A percentile compares a stretch with the other conserved stretches of the same genome.
phyloP scores from a whole-genome alignment of 2,329 filamentous ascomycete genomes.

The Eurotiales sp. region DNA sequence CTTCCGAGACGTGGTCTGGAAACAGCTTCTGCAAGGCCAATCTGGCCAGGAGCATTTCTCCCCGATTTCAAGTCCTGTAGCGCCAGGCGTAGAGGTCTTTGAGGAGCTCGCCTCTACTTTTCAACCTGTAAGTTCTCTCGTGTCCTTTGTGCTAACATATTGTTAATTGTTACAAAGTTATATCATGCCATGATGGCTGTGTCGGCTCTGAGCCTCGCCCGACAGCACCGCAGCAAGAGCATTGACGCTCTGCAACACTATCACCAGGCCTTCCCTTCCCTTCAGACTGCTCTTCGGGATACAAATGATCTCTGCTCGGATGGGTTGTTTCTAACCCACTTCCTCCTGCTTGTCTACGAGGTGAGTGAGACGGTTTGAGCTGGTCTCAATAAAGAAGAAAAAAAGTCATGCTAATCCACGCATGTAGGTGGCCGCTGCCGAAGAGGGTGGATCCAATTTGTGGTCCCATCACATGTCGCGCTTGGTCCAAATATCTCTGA shows the following conservation, averaged over 20 bases:
- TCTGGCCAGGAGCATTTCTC: constrained; percentile 17
- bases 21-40: constrained; percentile 34
- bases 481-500: constrained; percentile 47
- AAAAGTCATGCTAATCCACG: not conserved
- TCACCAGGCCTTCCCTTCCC: constrained; percentile 49
- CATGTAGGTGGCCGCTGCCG: constrained; percentile 43
- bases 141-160: not conserved
- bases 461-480: constrained; percentile 55
- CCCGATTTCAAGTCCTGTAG: constrained; percentile 22
- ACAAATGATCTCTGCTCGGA: constrained; percentile 53
- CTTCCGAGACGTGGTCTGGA: constrained; percentile 41
- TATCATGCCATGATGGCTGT: constrained; percentile 57
- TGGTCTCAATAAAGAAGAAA: not conserved
- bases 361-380: constrained; percentile 33
- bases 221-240: constrained; percentile 43
- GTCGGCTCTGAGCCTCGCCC: constrained; percentile 51
- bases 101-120: constrained; percentile 48
- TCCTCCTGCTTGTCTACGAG: constrained; percentile 56
- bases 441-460: constrained; percentile 45
- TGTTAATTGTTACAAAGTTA: constrained; percentile 36
- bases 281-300: constrained; percentile 43
- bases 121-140: constrained; percentile 44
- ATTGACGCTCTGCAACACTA: constrained; percentile 54
- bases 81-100: constrained; percentile 40
- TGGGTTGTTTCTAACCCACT: constrained; percentile 55